Evolutionary conservation across 495 filamentous ascomycete genomes (phyloP).

Genomic region (Penicillium odoratum): DNA sequence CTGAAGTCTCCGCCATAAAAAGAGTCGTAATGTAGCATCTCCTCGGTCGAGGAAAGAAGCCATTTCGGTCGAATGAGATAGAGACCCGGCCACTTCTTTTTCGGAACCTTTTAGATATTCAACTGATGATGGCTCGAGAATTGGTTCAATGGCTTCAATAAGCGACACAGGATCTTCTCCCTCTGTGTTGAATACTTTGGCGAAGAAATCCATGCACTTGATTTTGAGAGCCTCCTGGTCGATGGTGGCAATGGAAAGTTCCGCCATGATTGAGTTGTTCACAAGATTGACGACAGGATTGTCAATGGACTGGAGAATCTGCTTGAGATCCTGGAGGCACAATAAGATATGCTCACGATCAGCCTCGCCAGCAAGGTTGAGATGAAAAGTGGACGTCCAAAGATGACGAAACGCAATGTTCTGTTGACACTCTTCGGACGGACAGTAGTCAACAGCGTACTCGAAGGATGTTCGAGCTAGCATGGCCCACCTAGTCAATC

Average conservation of each 20-base stretch:
- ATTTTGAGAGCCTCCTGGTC: constrained; percentile 89
- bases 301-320: constrained; percentile 40
- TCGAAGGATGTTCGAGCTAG: constrained; percentile 64
- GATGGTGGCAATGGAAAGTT: constrained; percentile 76
- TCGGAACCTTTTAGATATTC: constrained; percentile 27
- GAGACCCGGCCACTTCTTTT: constrained; percentile 17
- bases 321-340: constrained; percentile 74
- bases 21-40: constrained; percentile 75
- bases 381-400: constrained; percentile 79
- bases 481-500: constrained; percentile 72
- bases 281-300: constrained; percentile 62
- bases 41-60: constrained; percentile 79
- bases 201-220: constrained; percentile 95
- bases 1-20: constrained; percentile 83
- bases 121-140: constrained; percentile 73
- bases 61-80: constrained; percentile 63
- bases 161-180: constrained; percentile 71
- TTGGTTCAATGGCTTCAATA: constrained; percentile 90
- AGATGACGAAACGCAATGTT: constrained; percentile 61
- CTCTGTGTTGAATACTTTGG: constrained; percentile 70
- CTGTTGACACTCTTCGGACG: constrained; percentile 25
- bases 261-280: constrained; percentile 87
- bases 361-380: constrained; percentile 65
- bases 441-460: constrained; percentile 43
- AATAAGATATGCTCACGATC: constrained; percentile 75